These are phyloP conservation scores for Nicotiana benthamiana DNA, from an alignment of 257 asterid species.

Conservation along the genomic window DNA sequence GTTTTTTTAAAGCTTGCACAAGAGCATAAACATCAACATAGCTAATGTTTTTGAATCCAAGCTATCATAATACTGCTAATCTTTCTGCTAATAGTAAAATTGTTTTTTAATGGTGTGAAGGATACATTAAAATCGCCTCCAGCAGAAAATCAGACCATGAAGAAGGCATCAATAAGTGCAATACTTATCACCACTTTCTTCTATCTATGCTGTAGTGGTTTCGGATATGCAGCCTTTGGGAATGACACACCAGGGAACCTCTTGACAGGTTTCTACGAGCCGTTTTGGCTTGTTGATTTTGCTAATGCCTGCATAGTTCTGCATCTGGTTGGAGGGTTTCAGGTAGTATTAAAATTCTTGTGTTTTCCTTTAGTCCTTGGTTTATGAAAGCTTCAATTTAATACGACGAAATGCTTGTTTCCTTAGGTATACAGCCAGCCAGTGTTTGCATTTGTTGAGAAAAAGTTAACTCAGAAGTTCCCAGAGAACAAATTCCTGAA, in stretches of 20 bases:
- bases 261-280: slow-evolving; percentile 72
- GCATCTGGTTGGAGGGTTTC: slow-evolving; percentile 62
- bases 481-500: slow-evolving; percentile 31
- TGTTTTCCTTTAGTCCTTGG: not conserved
- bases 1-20: not conserved
- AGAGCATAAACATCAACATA: not conserved
- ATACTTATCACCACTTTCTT: slow-evolving; percentile 40
- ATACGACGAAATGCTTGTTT: not conserved
- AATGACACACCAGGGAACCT: slow-evolving; percentile 56
- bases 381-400: not conserved
- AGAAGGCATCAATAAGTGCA: slow-evolving; percentile 41
- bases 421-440: slow-evolving; percentile 65
- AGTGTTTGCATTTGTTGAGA: slow-evolving; percentile 41
- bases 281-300: slow-evolving; percentile 61
- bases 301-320: slow-evolving; percentile 59
- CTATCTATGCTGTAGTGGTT: slow-evolving; percentile 52
- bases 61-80: not conserved
- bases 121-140: slow-evolving; percentile 68
- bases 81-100: not conserved
- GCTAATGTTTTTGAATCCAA: not conserved
- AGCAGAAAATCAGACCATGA: slow-evolving; percentile 56
- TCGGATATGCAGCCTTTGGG: slow-evolving; percentile 78
- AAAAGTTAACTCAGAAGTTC: slow-evolving; percentile 21
- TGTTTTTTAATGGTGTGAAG: slow-evolving; percentile 15
- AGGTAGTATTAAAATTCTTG: slow-evolving; percentile 20